These are phyloP conservation scores for Tetrapisispora pingtungensis DNA, from an alignment of 805 yeast species.

Conservation along the genomic window DNA sequence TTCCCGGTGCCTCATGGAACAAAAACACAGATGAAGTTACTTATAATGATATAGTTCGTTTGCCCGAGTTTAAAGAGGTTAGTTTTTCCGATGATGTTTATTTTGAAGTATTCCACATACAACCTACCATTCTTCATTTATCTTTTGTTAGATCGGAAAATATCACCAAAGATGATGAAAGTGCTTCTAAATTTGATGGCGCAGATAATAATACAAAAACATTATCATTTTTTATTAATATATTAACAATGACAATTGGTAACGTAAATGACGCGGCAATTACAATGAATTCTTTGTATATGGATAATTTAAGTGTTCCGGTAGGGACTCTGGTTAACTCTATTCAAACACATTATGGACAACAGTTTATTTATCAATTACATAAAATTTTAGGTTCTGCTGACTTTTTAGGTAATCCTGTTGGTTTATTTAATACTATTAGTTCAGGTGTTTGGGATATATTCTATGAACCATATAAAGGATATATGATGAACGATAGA, in stretches of 20 bases:
- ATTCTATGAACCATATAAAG: constrained; percentile 95
- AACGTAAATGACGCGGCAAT: constrained; percentile 96
- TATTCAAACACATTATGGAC: constrained; percentile 77
- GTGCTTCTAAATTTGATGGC: constrained; percentile 4
- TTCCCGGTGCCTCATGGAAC: constrained; percentile 79
- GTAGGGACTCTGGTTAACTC: constrained; percentile 59
- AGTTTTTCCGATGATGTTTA: constrained; percentile 64
- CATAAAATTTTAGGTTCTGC: constrained; percentile 94
- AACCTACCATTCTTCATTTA: constrained; percentile 79
- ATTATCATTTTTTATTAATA: constrained; percentile 66
- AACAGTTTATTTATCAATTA: constrained; percentile 82
- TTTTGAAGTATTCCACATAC: constrained; percentile 85
- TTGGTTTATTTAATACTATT: constrained; percentile 85
- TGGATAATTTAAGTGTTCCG: constrained; percentile 87
- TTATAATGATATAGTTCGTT: constrained; percentile 52
- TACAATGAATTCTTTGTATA: constrained; percentile 70
- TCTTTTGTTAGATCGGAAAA: constrained; percentile 88
- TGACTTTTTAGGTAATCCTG: constrained; percentile 93
- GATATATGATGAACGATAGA: constrained; percentile 84
- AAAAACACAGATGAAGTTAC: constrained; percentile 32
- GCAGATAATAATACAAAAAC: constrained; percentile 39
- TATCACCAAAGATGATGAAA: constrained; percentile 50
- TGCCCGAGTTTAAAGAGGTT: constrained; percentile 60
- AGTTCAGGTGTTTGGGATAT: constrained; percentile 94
- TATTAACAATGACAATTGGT: constrained; percentile 93